phyloP scores from a whole-genome alignment of 164 flowering plant species.

The Vitis vinifera region ASM3070453v1 NC_081815.1:7444501-7445000 shows the following conservation, averaged over 20 bases:
- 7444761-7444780: too few species aligned
- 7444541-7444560: not conserved
- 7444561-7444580: constrained; percentile 6
- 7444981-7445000: too few species aligned
- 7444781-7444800: too few species aligned
- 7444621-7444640: constrained; percentile 15
- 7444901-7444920: not conserved
- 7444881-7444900: too few species aligned
- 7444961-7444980: too few species aligned
- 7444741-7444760: too few species aligned
- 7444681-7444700: constrained; percentile 17
- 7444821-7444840: too few species aligned
- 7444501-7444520: not conserved
- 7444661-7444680: not conserved
- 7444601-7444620: constrained; percentile 14
- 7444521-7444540: not conserved
- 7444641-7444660: constrained; percentile 17
- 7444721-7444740: not conserved
- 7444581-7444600: not conserved
- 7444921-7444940: too few species aligned
- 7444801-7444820: too few species aligned
- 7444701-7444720: constrained; percentile 44
- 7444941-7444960: too few species aligned
- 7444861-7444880: too few species aligned
- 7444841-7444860: too few species aligned